These are phyloP conservation scores for Chenopodium formosanum DNA, from an alignment of 148 eudicot genomes.

Conservation along the genomic window DNA sequence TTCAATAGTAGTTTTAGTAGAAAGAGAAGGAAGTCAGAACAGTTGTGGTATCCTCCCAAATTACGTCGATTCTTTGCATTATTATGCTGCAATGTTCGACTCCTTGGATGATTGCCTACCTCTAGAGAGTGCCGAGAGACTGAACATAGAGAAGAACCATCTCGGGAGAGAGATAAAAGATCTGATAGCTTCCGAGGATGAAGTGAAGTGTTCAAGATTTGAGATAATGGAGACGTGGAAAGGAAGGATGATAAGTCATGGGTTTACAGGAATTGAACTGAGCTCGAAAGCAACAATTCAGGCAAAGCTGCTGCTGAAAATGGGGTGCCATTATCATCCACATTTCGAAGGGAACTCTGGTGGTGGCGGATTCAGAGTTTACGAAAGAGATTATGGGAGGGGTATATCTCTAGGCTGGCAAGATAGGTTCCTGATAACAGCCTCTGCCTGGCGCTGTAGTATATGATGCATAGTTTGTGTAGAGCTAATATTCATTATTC, in stretches of 20 bases:
- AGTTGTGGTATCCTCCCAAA: constrained; percentile 44
- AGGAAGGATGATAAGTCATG: constrained; percentile 57
- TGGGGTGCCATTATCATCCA: constrained; percentile 56
- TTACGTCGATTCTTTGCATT: constrained; percentile 64
- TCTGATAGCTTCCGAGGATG: constrained; percentile 35
- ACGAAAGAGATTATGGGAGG: constrained; percentile 47
- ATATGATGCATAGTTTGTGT: neutral
- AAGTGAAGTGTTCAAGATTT: constrained; percentile 30
- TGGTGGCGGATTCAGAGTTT: constrained; percentile 56
- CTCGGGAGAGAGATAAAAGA: constrained; percentile 63
- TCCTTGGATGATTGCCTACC: constrained; percentile 77
- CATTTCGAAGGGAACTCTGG: constrained; percentile 41
- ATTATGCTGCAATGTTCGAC: constrained; percentile 80
- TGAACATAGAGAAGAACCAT: constrained; percentile 68
- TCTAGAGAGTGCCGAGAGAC: constrained; percentile 50
- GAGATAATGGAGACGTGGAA: constrained; percentile 73
- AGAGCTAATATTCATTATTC: neutral
- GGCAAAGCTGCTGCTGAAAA: constrained; percentile 64
- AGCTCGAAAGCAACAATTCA: constrained; percentile 63
- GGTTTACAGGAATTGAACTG: constrained; percentile 46
- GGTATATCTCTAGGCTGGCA: constrained; percentile 73
- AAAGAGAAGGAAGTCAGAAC: constrained; percentile 54
- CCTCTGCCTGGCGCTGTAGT: constrained; percentile 50
- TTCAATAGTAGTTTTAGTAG: constrained; percentile 52
- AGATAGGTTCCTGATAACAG: constrained; percentile 54